Evolutionary conservation across 129 eudicot genomes (phyloP), one percentile per base, ranked within the genome.

Genomic region (Centella asiatica): DNA sequence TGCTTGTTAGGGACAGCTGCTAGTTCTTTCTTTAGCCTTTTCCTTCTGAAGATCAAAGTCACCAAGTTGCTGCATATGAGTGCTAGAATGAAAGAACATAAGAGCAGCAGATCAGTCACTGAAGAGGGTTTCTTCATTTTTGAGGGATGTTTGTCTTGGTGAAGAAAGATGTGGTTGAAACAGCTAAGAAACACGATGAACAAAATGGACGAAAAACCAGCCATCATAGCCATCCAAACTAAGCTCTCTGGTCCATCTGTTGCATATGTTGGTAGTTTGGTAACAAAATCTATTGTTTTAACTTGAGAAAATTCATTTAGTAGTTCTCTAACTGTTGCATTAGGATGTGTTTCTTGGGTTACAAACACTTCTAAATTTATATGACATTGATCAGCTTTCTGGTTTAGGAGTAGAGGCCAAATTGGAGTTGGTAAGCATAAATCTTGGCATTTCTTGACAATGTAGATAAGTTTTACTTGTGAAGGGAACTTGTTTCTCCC

Each of bases 311-410:
- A 77, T 66, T 81, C 84, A 31, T 18, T 53, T 15, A 84, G 74
- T 44, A 81, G 72, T 67, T 84, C 94, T 44, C 78, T 65, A 27
- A 79, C 40, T 22, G 81, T 77, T 39, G 71, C 68, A 20, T 72
- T 64, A 18, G 83, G 66, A 59, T 79, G 79, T 53, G 76, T 33
- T 73, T 92, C 98, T 71, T 76, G 90, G 67, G 98, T 92, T 50
- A 92, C 85, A 60, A 64, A 92, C 26, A 82, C 78, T 73, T 70
- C 78, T 36, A 92, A 53, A 57, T 87, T 81, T 2, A 80, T 26
- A 31, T 76, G 75, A 17, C 64, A 60, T 17, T 61, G 64, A 37
- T 80, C 69, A 29, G 67, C 23, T 0, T 61, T 57, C 67, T 72
- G 65, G 50, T 73, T 78, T 12, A 75, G 61, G 63, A 87, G 75